Percentiles rank a stretch among this genome's conserved stretches.
These are phyloP conservation scores for Entomortierella chlamydospora DNA, from an alignment of 192 early-diverging fungal species.

Conservation along the genomic window DNA sequence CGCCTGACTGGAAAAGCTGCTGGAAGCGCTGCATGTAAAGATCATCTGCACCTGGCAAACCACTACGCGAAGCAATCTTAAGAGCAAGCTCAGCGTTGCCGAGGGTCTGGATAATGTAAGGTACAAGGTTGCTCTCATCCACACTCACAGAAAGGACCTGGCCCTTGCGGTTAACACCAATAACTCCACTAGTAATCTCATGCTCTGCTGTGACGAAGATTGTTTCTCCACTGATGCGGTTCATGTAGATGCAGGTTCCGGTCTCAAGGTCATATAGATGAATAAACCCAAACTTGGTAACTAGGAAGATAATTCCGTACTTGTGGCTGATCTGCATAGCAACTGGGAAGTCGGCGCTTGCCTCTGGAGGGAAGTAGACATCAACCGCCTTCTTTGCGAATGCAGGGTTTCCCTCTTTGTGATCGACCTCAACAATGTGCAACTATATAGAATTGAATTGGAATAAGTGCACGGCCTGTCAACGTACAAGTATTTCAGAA, in stretches of 20 bases:
- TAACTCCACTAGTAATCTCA: constrained; percentile 85
- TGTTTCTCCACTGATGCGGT: constrained; percentile 97
- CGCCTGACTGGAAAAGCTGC: constrained; percentile 78
- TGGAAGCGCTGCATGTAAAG: constrained; percentile 94
- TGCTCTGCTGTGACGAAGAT: constrained; percentile 97
- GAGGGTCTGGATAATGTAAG: constrained; percentile 87
- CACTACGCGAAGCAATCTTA: constrained; percentile 88
- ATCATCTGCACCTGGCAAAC: constrained; percentile 92
- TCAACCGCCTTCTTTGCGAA: constrained; percentile 94
- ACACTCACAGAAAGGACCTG: constrained; percentile 95
- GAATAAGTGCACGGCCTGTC: neutral
- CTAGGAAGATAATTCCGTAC: constrained; percentile 94
- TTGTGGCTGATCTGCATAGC: constrained; percentile 96
- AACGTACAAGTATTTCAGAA: neutral
- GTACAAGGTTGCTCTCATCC: constrained; percentile 91
- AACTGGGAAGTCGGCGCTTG: constrained; percentile 94
- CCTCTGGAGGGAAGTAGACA: constrained; percentile 97
- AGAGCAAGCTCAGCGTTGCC: constrained; percentile 92
- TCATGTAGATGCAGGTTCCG: constrained; percentile 95
- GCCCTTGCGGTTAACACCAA: constrained; percentile 97
- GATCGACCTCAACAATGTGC: constrained; percentile 97
- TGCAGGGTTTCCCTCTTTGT: constrained; percentile 88
- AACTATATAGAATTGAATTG: constrained; percentile 55
- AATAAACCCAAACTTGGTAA: constrained; percentile 98
- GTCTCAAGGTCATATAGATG: constrained; percentile 97